Evolutionary conservation across 2,329 filamentous ascomycete species (phyloP).

Genomic region (Cladosporium halotolerans): DNA sequence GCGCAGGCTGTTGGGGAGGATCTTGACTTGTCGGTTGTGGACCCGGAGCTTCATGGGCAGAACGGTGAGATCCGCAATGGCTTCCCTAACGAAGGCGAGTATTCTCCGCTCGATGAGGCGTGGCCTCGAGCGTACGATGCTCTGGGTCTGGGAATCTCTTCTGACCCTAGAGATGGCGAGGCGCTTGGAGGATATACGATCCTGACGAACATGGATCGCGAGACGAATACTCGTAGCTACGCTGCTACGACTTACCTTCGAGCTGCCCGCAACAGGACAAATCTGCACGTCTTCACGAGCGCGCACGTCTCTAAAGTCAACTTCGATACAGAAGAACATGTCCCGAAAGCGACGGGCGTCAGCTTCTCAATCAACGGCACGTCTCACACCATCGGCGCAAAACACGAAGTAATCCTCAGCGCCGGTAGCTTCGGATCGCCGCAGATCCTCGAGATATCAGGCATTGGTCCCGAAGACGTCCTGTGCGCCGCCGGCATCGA

Average conservation of each 20-base stretch:
- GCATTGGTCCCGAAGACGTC: conserved; percentile 51
- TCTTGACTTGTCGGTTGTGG: conserved; percentile 7
- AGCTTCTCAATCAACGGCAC: conserved; percentile 6
- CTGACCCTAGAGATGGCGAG: conserved; percentile 14
- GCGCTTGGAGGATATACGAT: conserved; percentile 17
- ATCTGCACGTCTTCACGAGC: conserved; percentile 10
- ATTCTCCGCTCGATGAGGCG: conserved; percentile 13
- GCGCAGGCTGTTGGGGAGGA: conserved; percentile 6
- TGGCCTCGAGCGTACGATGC: conserved; percentile 15
- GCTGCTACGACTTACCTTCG: conserved; percentile 24
- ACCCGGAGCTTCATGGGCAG: conserved; percentile 1
- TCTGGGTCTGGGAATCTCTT: conserved; percentile 13
- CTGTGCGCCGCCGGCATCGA: conserved; percentile 49
- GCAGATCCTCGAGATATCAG: conserved; percentile 51
- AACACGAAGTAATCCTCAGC: conserved; percentile 36
- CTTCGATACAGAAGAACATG: conserved; percentile 4
- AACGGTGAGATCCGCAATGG: conserved; percentile 6
- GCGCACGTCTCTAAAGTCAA: conserved; percentile 8
- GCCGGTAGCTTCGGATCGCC: conserved; percentile 37
- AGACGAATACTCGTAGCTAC: conserved; percentile 20
- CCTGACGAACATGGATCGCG: conserved; percentile 14
- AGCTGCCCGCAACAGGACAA: conserved; percentile 7
- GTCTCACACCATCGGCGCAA: conserved; percentile 7
- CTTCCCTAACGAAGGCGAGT: conserved; percentile 2
- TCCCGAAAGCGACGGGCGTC: conserved; percentile 10